Conservation (phyloP, 768 basidiomycete species). For the Phanerochaete carnosa region DNA sequence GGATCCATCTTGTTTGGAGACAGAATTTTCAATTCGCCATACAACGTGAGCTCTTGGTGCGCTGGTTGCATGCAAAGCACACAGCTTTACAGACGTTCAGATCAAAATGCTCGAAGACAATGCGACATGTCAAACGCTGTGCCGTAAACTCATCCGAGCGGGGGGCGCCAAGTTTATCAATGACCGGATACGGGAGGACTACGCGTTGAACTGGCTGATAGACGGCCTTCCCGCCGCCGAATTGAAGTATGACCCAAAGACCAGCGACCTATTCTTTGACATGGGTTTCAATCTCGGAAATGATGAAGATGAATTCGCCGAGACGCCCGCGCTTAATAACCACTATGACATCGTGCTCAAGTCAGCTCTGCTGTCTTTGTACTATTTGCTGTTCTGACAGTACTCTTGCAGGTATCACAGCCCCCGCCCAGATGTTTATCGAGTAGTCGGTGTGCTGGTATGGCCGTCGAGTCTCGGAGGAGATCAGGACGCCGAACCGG, state of each 20-base stretch:
- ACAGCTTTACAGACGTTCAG: slow-evolving; percentile 32
- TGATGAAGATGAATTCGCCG: slow-evolving; percentile 55
- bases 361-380: slow-evolving; percentile 32
- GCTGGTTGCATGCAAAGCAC: neutral
- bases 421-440: slow-evolving; percentile 63
- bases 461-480: slow-evolving; percentile 74
- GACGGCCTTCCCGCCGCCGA: slow-evolving; percentile 94
- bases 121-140: slow-evolving; percentile 73
- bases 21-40: slow-evolving; percentile 88
- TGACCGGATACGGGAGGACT: slow-evolving; percentile 86
- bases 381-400: neutral
- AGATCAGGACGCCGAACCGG: slow-evolving; percentile 43
- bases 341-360: slow-evolving; percentile 87
- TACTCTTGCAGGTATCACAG: slow-evolving; percentile 67
- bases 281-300: slow-evolving; percentile 91
- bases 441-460: slow-evolving; percentile 93
- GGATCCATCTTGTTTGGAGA: slow-evolving; percentile 97
- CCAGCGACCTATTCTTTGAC: slow-evolving; percentile 86
- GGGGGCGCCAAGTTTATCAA: slow-evolving; percentile 89
- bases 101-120: slow-evolving; percentile 80
- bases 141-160: slow-evolving; percentile 53
- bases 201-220: slow-evolving; percentile 91
- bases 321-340: slow-evolving; percentile 77
- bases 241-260: slow-evolving; percentile 80
- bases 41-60: slow-evolving; percentile 55